phyloP scores from a whole-genome alignment of 148 eudicot species.

The Rhododendron ovatum region DNA sequence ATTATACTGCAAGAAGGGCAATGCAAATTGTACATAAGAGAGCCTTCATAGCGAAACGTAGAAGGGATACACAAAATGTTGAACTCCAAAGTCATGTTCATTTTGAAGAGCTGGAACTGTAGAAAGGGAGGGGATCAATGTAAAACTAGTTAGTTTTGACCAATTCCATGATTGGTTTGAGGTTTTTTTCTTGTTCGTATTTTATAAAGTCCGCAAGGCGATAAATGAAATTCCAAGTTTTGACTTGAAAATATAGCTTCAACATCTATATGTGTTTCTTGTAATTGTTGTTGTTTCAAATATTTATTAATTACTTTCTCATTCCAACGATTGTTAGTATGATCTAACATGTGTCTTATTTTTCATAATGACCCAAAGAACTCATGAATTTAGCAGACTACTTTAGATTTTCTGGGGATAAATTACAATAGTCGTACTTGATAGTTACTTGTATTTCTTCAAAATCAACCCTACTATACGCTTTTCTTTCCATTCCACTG shows the following conservation, averaged over 20 bases:
- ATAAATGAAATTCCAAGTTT: background rate
- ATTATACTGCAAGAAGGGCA: constrained; percentile 4
- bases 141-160: background rate
- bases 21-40: constrained; percentile 30
- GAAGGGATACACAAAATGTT: background rate
- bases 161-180: background rate
- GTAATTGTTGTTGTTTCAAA: background rate
- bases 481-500: background rate
- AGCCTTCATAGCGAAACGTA: background rate
- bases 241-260: background rate
- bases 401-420: no score
- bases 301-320: background rate
- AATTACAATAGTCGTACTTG: background rate
- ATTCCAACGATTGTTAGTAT: no score
- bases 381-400: background rate
- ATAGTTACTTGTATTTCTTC: no score
- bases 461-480: background rate
- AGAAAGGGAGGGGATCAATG: background rate
- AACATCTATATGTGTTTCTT: background rate
- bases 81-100: background rate
- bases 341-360: no score
- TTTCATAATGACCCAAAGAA: background rate
- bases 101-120: background rate
- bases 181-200: background rate
- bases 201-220: constrained; percentile 27